Base-by-base conservation (phyloP, 108 stramenopile species). In the Phaeodactylum tricornutum region DNA sequence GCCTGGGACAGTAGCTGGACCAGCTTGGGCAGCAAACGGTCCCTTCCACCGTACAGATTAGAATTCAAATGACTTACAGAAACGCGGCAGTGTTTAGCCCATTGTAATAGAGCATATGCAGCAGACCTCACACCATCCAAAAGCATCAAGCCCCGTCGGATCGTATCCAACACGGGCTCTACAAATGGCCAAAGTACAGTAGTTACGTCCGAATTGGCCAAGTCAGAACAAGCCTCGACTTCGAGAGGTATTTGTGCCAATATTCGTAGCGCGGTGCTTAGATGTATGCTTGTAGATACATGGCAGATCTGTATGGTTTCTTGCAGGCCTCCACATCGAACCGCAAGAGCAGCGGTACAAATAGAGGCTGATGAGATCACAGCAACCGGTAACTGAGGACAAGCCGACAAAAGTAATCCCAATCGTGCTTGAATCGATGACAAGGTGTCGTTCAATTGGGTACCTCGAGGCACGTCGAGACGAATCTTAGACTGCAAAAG, bases 1-100 rank as follows among this genome's bases (percentile, higher is more conserved):
- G 30, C 17, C 4, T 24, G 11, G 19, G 72, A 78, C 32, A 76
- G 37, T 3, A 78, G 31, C 33, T 50, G 55, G 1, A 78, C 51
- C 39, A 78, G 28, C 15, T 55, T 36, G 8, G 69, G 55, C 24
- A 78, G 51, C 4, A n/a, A n/a, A n/a, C n/a, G n/a, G n/a, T n/a
- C n/a, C n/a, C n/a, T n/a, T n/a, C n/a, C n/a, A n/a, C n/a, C n/a
- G n/a, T n/a, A n/a, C n/a, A n/a, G n/a, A n/a, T n/a, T n/a, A n/a
- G n/a, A n/a, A n/a, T n/a, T n/a, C n/a, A n/a, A n/a, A n/a, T n/a
- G n/a, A n/a, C n/a, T n/a, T n/a, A n/a, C n/a, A n/a, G n/a, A n/a
- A n/a, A n/a, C n/a, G n/a, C n/a, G n/a, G n/a, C n/a, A n/a, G n/a
- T n/a, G n/a, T n/a, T n/a, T n/a, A n/a, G n/a, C n/a, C n/a, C n/a